A percentile compares a stretch with the other conserved stretches of the same genome.
phyloP scores from a whole-genome alignment of 1,284 basidiomycete species.

The Rhodotorula glutinis region DNA sequence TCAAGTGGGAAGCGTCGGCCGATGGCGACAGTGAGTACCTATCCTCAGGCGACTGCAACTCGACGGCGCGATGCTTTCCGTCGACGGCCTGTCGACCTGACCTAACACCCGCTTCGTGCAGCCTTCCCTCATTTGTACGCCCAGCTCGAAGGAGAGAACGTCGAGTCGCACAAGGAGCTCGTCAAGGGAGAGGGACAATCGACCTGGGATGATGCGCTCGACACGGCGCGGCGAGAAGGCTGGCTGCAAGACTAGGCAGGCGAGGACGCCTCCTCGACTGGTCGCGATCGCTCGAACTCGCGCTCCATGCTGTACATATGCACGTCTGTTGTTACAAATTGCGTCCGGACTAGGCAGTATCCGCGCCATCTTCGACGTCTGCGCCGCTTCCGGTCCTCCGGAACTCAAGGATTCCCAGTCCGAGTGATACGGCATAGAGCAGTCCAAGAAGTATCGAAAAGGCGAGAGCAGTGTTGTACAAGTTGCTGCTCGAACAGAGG shows the following conservation, averaged over 20 bases:
- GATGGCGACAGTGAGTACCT: conserved; percentile 8
- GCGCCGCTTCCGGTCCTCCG: not conserved
- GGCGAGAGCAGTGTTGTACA: conserved; percentile 19
- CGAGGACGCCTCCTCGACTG: not conserved
- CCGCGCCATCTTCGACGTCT: too few relatives aligned
- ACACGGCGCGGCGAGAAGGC: conserved; percentile 41
- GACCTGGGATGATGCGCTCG: conserved; percentile 50
- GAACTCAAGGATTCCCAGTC: conserved; percentile 2
- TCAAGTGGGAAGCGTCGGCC: conserved; percentile 55
- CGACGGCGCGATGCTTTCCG: too few relatives aligned
- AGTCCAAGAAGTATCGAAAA: conserved; percentile 1
- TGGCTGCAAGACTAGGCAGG: conserved; percentile 12
- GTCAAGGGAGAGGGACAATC: conserved; percentile 1
- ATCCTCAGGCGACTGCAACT: too few relatives aligned
- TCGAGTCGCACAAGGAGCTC: conserved; percentile 32
- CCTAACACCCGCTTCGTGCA: conserved; percentile 14
- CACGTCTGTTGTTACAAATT: not conserved
- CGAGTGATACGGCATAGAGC: not conserved
- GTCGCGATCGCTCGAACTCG: too few relatives aligned
- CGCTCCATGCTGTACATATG: not conserved
- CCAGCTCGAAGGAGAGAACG: conserved; percentile 52
- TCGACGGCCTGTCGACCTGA: not conserved
- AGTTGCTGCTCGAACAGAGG: conserved; percentile 11
- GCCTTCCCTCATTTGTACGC: conserved; percentile 62
- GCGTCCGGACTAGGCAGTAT: too few relatives aligned